Conservation (phyloP, 495 filamentous ascomycete genomes). For the Peziza echinospora region DNA sequence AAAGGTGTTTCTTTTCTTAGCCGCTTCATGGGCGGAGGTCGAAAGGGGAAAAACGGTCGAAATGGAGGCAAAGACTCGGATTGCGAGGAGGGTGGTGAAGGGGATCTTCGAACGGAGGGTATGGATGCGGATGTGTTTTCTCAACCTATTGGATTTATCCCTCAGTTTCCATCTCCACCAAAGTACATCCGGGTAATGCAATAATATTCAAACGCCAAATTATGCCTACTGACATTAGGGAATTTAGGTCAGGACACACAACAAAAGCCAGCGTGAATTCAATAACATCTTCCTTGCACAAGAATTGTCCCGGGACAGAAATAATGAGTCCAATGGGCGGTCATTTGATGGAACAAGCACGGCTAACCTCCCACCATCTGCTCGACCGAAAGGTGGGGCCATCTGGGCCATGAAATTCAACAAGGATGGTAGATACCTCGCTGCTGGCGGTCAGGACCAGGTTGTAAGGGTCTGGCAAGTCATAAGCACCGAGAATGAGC, state of each 20-base stretch:
- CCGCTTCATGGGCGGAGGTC: conserved; percentile 63
- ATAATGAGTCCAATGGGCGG: conserved; percentile 14
- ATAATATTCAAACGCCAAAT: not conserved
- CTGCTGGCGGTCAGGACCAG: conserved; percentile 69
- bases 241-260: conserved; percentile 41
- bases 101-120: conserved; percentile 50
- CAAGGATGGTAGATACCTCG: conserved; percentile 77
- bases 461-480: conserved; percentile 83
- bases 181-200: conserved; percentile 45
- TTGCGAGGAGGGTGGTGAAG: conserved; percentile 50
- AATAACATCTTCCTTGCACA: conserved; percentile 78
- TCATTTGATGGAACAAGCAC: not conserved
- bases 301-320: conserved; percentile 40
- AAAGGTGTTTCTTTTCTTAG: conserved; percentile 84
- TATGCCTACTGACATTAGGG: too few relatives aligned
- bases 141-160: conserved; percentile 68
- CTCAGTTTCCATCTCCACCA: conserved; percentile 71
- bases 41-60: conserved; percentile 28
- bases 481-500: conserved; percentile 59
- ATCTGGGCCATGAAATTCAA: conserved; percentile 89
- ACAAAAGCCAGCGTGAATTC: conserved; percentile 71
- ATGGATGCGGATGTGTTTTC: conserved; percentile 63
- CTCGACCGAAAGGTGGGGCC: conserved; percentile 29
- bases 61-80: conserved; percentile 37
- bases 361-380: not conserved